phyloP scores from a whole-genome alignment of 129 eudicot genomes.

The Pittosporum tobira region DNA sequence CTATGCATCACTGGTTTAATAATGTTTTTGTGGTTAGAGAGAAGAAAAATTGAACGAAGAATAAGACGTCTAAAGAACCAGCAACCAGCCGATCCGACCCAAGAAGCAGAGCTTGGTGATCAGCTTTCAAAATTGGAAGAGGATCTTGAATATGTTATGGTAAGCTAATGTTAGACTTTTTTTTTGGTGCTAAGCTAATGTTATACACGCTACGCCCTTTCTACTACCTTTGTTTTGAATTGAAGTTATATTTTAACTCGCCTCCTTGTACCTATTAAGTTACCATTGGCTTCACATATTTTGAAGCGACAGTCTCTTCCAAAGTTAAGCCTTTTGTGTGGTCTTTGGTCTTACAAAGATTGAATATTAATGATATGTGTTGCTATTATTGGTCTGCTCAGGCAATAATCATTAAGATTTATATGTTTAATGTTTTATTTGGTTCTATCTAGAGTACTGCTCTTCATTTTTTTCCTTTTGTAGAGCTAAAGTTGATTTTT shows the following conservation, averaged over 20 bases:
- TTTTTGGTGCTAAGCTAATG: no score
- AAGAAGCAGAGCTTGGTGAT: constrained; percentile 55
- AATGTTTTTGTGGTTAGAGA: constrained; percentile 39
- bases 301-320: no score
- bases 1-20: neutral
- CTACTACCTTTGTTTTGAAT: no score
- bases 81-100: constrained; percentile 65
- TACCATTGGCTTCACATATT: no score
- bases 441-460: neutral
- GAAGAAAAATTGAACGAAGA: constrained; percentile 83
- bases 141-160: constrained; percentile 95
- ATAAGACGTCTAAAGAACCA: constrained; percentile 82
- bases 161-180: constrained; percentile 27
- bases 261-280: no score
- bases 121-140: constrained; percentile 72
- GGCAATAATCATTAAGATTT: neutral
- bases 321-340: no score
- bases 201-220: no score
- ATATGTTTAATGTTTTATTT: neutral
- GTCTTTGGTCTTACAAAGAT: no score
- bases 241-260: no score
- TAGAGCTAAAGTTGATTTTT: constrained; percentile 11
- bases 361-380: no score
- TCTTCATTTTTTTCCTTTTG: neutral
- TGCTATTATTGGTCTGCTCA: no score